These are phyloP conservation scores for Lactifluus volemus DNA, from an alignment of 768 basidiomycete genomes.

Conservation along the genomic window DNA sequence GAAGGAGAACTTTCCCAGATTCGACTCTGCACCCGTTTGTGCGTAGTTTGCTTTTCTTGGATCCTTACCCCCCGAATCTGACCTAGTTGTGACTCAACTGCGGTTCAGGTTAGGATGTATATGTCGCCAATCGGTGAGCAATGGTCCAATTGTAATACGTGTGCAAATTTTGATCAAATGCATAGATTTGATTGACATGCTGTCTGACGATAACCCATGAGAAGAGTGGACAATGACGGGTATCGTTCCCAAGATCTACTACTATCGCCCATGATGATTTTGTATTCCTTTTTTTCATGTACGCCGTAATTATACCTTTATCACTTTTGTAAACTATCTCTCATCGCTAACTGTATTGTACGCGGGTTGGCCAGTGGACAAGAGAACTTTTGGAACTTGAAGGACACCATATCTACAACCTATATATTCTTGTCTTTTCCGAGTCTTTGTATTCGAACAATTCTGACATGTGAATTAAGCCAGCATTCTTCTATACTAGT, in stretches of 20 bases:
- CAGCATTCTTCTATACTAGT: neutral
- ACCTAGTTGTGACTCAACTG: neutral
- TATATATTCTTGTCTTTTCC: neutral
- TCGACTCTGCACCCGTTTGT: slow-evolving; percentile 27
- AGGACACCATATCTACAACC: neutral
- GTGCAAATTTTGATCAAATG: neutral
- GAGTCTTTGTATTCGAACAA: neutral
- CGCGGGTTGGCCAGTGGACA: neutral
- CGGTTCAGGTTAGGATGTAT: slow-evolving; percentile 29
- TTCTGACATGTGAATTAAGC: neutral
- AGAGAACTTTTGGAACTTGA: neutral
- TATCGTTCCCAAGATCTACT: neutral
- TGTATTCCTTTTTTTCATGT: neutral
- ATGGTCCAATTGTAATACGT: neutral
- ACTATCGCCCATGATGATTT: neutral
- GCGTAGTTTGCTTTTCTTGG: slow-evolving; percentile 8
- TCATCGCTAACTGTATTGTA: neutral
- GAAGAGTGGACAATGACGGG: neutral
- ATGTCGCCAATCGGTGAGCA: slow-evolving; percentile 33
- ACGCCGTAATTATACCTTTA: neutral
- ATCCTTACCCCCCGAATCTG: neutral
- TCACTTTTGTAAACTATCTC: neutral
- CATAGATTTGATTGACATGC: slow-evolving; percentile 10
- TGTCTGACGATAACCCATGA: neutral
- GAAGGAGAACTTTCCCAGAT: slow-evolving; percentile 4